Evolutionary conservation across 495 filamentous ascomycete species (phyloP), one percentile per base, ranked within the genome.

Genomic region (Schizothecium vesticola): DNA sequence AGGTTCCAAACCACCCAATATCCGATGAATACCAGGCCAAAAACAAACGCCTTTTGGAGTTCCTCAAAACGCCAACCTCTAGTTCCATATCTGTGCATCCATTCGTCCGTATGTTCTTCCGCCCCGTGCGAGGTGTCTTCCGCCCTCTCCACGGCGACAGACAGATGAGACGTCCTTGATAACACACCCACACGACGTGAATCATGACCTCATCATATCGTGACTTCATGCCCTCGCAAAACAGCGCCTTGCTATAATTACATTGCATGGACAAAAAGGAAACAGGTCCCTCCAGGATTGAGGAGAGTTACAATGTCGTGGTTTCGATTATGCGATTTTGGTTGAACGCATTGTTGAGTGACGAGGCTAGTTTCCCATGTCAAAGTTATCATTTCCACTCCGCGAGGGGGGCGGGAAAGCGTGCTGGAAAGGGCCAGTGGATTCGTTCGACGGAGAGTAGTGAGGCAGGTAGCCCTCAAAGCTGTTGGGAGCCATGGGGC

Each of bases 401-500:
- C 43, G 43, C 43, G 43, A 7, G 6, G 43, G 43, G 16, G 43
- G 36, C 6, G 36, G 43, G 6, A n/a, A 51, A n/a, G 43, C 16
- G 43, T 51, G 43, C 43, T 51, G 43, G 19, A 51, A 51, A 51
- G 43, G 19, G 19, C 43, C 43, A n/a, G 43, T n/a, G 19, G 63
- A 25, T 59, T 72, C 69, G 72, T 70, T 21, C 1, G 43, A 51
- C 16, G 43, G 43, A n/a, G 43, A 51, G 16, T 51, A 51, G 6
- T 51, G 43, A 51, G 43, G 43, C 16, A 51, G 19, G 43, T 51
- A 51, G 19, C 43, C 43, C 16, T 51, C 43, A 51, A 51, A 51
- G 43, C 2, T 51, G 7, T 51, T 67, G 25, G 73, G 6, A 6
- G 77, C 56, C 65, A 79, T 81, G 33, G 69, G 55, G 19, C 79